Evolutionary conservation across 2,329 filamentous ascomycete species (phyloP).

Genomic region (Phialophora tarda): DNA sequence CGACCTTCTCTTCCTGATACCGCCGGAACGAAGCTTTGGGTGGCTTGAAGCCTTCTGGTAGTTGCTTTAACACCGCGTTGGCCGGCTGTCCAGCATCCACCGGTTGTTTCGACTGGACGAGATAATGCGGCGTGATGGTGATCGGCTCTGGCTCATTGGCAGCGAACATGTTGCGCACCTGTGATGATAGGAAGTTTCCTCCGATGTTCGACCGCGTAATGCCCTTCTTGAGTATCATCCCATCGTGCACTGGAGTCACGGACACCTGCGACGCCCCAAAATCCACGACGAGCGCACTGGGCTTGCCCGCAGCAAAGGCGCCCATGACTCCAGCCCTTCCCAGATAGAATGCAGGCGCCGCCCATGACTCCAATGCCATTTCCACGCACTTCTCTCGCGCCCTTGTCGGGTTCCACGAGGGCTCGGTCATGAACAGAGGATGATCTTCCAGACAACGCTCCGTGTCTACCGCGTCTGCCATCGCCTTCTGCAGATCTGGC

Average conservation of each 20-base stretch:
- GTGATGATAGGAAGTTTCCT: conserved; percentile 86
- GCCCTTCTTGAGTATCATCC: conserved; percentile 89
- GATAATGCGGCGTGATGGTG: conserved; percentile 80
- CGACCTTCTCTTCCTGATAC: conserved; percentile 87
- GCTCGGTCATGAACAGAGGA: conserved; percentile 90
- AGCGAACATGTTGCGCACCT: conserved; percentile 81
- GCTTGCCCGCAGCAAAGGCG: conserved; percentile 90
- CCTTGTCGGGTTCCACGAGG: conserved; percentile 88
- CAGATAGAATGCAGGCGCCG: conserved; percentile 91
- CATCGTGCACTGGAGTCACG: conserved; percentile 90
- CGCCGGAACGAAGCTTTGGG: conserved; percentile 74
- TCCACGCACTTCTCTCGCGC: conserved; percentile 92
- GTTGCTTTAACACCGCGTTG: conserved; percentile 72
- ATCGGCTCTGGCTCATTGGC: conserved; percentile 70
- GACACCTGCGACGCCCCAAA: conserved; percentile 87
- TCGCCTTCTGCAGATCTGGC: conserved; percentile 62
- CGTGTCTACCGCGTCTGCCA: conserved; percentile 65
- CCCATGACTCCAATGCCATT: conserved; percentile 97
- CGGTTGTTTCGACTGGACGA: conserved; percentile 83
- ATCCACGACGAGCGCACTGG: conserved; percentile 89
- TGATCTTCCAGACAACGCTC: conserved; percentile 86
- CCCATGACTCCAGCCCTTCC: conserved; percentile 87
- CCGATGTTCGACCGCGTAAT: conserved; percentile 84
- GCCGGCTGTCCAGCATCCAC: conserved; percentile 85
- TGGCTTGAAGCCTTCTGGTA: conserved; percentile 66